phyloP scores from a whole-genome alignment of 768 basidiomycete genomes.

The Ramaria sp. region DNA sequence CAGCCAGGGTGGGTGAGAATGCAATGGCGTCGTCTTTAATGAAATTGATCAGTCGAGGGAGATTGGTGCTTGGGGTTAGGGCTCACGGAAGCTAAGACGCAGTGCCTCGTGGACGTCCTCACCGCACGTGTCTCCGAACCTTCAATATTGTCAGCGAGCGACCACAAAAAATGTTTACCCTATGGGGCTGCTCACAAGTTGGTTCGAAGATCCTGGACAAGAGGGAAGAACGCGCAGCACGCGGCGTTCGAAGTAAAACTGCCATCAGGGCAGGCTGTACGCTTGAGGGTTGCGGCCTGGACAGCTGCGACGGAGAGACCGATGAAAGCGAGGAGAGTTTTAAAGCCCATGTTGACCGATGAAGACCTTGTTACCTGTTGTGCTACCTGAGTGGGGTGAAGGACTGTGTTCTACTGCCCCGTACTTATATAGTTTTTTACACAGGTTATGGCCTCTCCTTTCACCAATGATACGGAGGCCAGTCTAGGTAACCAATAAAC shows the following conservation, averaged over 20 bases:
- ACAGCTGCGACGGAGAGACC: not conserved
- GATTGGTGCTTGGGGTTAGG: not conserved
- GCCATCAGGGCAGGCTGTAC: slow-evolving; percentile 19
- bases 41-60: not conserved
- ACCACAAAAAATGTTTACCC: not conserved
- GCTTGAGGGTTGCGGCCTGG: slow-evolving; percentile 2
- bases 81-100: slow-evolving; percentile 3
- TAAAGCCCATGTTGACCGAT: not conserved
- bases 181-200: not conserved
- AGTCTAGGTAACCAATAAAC: not conserved
- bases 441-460: no score
- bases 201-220: not conserved
- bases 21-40: not conserved
- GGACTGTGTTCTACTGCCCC: not conserved
- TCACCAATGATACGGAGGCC: no score
- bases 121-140: not conserved
- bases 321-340: not conserved
- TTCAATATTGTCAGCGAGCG: not conserved
- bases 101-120: slow-evolving; percentile 9
- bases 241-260: slow-evolving; percentile 13
- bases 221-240: not conserved
- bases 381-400: not conserved
- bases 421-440: not conserved
- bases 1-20: not conserved
- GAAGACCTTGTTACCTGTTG: not conserved